Percentiles rank a stretch among this genome's conserved stretches.
These are phyloP conservation scores for Colletotrichum neosansevieriae DNA, from an alignment of 2,329 filamentous ascomycete genomes.

Conservation along the genomic window DNA sequence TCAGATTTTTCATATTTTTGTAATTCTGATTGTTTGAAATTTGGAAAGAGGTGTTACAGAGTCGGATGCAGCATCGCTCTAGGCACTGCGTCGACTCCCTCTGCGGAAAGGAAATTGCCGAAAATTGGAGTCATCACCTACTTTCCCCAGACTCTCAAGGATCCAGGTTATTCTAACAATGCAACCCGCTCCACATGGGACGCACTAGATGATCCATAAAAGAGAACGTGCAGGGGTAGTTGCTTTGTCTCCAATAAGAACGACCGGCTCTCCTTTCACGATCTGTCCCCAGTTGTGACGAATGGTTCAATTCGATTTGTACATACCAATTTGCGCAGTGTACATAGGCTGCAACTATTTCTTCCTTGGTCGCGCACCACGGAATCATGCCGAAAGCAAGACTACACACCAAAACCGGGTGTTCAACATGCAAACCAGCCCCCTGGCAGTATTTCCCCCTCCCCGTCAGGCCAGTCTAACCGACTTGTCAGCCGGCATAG, in stretches of 20 bases:
- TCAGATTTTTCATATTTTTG: too few relatives aligned
- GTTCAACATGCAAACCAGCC: background rate
- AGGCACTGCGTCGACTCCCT: too few relatives aligned
- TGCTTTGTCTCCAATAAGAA: background rate
- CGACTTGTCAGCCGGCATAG: background rate
- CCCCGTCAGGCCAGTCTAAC: background rate
- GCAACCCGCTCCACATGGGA: background rate
- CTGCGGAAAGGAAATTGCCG: too few relatives aligned
- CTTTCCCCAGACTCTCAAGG: slow-evolving; percentile 2
- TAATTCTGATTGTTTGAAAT: too few relatives aligned
- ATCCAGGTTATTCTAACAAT: background rate
- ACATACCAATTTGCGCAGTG: background rate
- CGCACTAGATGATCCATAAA: background rate
- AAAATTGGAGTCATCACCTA: background rate
- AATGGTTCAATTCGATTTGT: background rate
- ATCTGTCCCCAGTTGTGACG: too few relatives aligned
- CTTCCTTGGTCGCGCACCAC: too few relatives aligned
- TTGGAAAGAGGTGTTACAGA: too few relatives aligned
- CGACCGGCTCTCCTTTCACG: too few relatives aligned
- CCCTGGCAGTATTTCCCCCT: background rate
- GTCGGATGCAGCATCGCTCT: too few relatives aligned
- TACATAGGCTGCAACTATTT: background rate
- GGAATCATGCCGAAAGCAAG: background rate
- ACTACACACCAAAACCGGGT: slow-evolving; percentile 8
- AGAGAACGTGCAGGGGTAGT: slow-evolving; percentile 9